Percentiles rank a stretch among this genome's conserved stretches.
phyloP scores from a whole-genome alignment of 192 early-diverging fungal species.

The Funneliformis mosseae region DNA sequence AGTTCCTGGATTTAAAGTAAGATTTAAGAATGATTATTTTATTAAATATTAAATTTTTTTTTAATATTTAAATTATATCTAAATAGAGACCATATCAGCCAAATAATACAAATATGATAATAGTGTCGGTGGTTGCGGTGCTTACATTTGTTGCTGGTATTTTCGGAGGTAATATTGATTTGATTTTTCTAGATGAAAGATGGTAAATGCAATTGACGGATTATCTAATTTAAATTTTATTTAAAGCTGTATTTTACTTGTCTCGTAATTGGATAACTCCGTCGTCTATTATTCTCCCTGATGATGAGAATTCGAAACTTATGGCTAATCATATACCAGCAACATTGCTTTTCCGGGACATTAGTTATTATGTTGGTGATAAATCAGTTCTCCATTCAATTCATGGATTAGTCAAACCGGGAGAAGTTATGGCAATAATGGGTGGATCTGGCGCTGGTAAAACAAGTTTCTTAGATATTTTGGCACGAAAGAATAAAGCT shows the following conservation, averaged over 20 bases:
- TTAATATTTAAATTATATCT: not conserved
- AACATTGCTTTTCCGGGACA: conserved; percentile 64
- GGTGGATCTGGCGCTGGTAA: conserved; percentile 93
- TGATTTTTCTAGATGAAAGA: not conserved
- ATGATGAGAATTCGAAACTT: conserved; percentile 65
- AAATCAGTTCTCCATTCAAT: conserved; percentile 54
- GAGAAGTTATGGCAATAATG: conserved; percentile 91
- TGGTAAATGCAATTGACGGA: not conserved
- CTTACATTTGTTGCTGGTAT: conserved; percentile 44
- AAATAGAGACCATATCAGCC: conserved; percentile 51
- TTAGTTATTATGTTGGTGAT: conserved; percentile 57
- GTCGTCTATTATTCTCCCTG: conserved; percentile 40
- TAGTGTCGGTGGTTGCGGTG: conserved; percentile 44
- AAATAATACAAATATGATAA: conserved; percentile 42
- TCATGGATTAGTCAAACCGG: conserved; percentile 76
- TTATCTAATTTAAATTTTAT: not conserved
- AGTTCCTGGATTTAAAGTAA: conserved; percentile 72
- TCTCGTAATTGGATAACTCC: conserved; percentile 30
- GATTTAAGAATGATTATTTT: not conserved
- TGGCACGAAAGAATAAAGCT: conserved; percentile 75
- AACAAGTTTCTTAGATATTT: conserved; percentile 88
- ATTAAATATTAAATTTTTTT: not conserved
- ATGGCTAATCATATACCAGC: conserved; percentile 77
- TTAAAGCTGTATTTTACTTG: conserved; percentile 10
- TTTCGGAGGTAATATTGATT: conserved; percentile 33